phyloP scores from a whole-genome alignment of 2,329 filamentous ascomycete species.

The Pseudocercospora crystallina region DNA sequence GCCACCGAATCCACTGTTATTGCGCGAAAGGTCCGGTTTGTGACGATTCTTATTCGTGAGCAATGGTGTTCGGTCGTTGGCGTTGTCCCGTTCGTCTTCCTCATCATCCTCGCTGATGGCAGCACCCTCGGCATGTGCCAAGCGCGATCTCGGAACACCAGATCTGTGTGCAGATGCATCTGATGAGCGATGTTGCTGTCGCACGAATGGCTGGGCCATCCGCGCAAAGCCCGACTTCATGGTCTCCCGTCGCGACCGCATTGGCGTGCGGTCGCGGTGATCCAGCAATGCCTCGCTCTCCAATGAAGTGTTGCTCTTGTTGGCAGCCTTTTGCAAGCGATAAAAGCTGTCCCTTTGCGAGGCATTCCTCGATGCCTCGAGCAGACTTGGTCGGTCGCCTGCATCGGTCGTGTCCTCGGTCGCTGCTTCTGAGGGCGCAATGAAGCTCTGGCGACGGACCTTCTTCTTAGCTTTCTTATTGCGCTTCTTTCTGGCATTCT shows the following conservation, averaged over 20 bases:
- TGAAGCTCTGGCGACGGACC: constrained; percentile 75
- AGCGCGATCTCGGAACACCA: constrained; percentile 2
- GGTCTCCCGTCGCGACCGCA: constrained; percentile 45
- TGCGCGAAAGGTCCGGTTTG: constrained; percentile 31
- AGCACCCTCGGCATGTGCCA: constrained; percentile 9
- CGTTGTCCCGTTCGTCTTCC: constrained; percentile 46
- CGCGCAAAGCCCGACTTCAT: constrained; percentile 37
- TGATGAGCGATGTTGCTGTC: constrained; percentile 23
- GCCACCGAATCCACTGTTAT: constrained; percentile 25
- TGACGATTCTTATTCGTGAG: constrained; percentile 40
- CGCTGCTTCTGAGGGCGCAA: constrained; percentile 60
- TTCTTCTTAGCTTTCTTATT: constrained; percentile 61
- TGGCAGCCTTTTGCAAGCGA: constrained; percentile 41
- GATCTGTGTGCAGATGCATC: constrained; percentile 17
- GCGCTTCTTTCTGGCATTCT: constrained; percentile 27
- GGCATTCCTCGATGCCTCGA: constrained; percentile 39
- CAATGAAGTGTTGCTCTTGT: constrained; percentile 76
- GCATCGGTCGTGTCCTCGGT: constrained; percentile 53
- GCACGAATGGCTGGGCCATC: constrained; percentile 28
- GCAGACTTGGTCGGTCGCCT: constrained; percentile 39
- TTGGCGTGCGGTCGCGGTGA: constrained; percentile 60
- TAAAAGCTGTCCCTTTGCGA: constrained; percentile 53
- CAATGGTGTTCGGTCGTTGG: constrained; percentile 57
- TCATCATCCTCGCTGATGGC: constrained; percentile 45
- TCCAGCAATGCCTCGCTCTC: constrained; percentile 87